These are phyloP conservation scores for Aschersonia sp. DNA, from an alignment of 2,329 filamentous ascomycete species.

Conservation along the genomic window DNA sequence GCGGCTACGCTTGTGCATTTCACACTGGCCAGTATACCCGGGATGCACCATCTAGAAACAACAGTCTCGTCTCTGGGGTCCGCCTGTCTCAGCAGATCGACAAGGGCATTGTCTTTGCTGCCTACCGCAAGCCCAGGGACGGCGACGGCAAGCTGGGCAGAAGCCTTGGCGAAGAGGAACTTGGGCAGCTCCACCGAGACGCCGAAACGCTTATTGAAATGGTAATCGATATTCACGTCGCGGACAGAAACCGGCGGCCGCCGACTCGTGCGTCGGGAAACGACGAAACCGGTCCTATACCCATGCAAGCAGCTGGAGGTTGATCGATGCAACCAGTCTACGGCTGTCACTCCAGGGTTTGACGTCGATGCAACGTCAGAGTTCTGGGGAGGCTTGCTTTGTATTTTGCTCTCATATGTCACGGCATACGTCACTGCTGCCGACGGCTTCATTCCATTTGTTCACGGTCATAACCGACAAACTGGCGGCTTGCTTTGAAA, in stretches of 20 bases:
- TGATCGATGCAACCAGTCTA: background rate
- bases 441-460: background rate
- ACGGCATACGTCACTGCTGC: background rate
- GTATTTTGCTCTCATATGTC: background rate
- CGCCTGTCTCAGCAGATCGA: slow-evolving; percentile 19
- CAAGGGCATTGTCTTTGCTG: slow-evolving; percentile 40
- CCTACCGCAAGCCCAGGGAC: slow-evolving; percentile 32
- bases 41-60: slow-evolving; percentile 10
- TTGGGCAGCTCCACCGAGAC: slow-evolving; percentile 30
- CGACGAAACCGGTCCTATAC: slow-evolving; percentile 25
- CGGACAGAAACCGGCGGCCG: slow-evolving; percentile 19
- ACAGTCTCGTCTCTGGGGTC: slow-evolving; percentile 11
- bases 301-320: slow-evolving; percentile 9
- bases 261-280: slow-evolving; percentile 10
- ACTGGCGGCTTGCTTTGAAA: background rate
- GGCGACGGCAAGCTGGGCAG: slow-evolving; percentile 20
- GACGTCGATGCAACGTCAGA: background rate
- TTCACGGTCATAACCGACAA: background rate
- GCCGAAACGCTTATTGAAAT: slow-evolving; percentile 37
- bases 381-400: background rate
- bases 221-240: slow-evolving; percentile 33
- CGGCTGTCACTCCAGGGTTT: background rate
- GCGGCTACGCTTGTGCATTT: slow-evolving; percentile 39
- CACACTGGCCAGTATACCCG: slow-evolving; percentile 25
- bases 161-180: slow-evolving; percentile 22